Conservation (phyloP, 768 basidiomycete genomes). For the Tephrocybe rancida region DNA sequence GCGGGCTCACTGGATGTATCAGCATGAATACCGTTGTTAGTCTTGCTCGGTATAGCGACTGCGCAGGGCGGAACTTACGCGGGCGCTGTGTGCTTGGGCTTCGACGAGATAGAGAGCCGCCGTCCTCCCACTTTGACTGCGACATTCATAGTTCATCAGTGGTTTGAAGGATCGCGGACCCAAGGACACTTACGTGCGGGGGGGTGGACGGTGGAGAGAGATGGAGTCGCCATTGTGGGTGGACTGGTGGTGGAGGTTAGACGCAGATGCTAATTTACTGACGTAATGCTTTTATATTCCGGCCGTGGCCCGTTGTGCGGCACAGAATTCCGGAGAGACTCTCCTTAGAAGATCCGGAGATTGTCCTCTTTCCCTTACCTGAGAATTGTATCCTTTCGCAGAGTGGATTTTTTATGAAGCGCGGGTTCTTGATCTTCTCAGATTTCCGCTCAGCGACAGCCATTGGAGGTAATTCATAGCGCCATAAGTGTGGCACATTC, state of each 20-base stretch:
- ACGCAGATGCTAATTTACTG: conserved; percentile 9
- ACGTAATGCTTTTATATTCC: conserved; percentile 9
- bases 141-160: background rate
- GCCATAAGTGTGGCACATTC: too few species aligned
- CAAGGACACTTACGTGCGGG: conserved; percentile 47
- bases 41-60: background rate
- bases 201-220: conserved; percentile 36
- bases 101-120: conserved; percentile 47
- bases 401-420: too few species aligned
- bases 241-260: background rate
- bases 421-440: too few species aligned
- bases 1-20: conserved; percentile 16
- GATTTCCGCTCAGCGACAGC: too few species aligned
- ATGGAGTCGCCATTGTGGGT: conserved; percentile 28
- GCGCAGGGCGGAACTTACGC: conserved; percentile 27
- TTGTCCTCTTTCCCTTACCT: too few species aligned
- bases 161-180: background rate
- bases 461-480: too few species aligned
- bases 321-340: too few species aligned
- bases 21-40: background rate
- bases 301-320: too few species aligned
- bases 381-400: too few species aligned
- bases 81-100: conserved; percentile 33
- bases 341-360: too few species aligned
- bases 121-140: conserved; percentile 54